Percentiles rank a stretch among this genome's conserved stretches.
phyloP scores from a whole-genome alignment of 106 monocot genomes.

The Dendrobium catenatum region DNA sequence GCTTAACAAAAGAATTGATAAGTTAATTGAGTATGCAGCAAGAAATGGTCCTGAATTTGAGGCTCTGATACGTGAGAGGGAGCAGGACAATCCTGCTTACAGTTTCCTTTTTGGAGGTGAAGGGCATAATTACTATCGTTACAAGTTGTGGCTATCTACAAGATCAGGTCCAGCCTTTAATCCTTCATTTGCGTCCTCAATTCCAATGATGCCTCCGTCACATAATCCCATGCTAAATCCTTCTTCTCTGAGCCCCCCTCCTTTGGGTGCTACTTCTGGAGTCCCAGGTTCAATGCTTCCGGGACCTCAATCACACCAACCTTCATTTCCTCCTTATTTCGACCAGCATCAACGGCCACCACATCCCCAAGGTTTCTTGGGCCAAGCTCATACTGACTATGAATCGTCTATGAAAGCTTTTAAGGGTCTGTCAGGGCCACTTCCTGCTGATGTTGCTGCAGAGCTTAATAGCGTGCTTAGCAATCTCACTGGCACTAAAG shows the following conservation, averaged over 20 bases:
- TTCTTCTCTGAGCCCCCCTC: slow-evolving; percentile 19
- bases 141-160: slow-evolving; percentile 60
- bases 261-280: slow-evolving; percentile 21
- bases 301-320: slow-evolving; percentile 38
- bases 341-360: slow-evolving; percentile 51
- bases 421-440: slow-evolving; percentile 68
- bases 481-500: slow-evolving; percentile 77
- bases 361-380: slow-evolving; percentile 37
- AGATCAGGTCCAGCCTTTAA: slow-evolving; percentile 37
- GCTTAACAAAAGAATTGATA: slow-evolving; percentile 85
- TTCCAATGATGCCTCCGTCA: slow-evolving; percentile 24
- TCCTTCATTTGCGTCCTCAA: slow-evolving; percentile 25
- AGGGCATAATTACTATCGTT: slow-evolving; percentile 77
- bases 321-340: slow-evolving; percentile 44
- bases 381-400: slow-evolving; percentile 42
- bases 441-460: slow-evolving; percentile 80
- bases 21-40: slow-evolving; percentile 70
- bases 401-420: slow-evolving; percentile 41
- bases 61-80: slow-evolving; percentile 88
- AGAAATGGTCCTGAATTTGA: slow-evolving; percentile 97
- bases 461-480: slow-evolving; percentile 67
- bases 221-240: slow-evolving; percentile 34
- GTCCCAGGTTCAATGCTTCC: slow-evolving; percentile 33
- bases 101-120: slow-evolving; percentile 92
- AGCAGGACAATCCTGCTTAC: slow-evolving; percentile 84